A percentile compares a stretch with the other conserved stretches of the same genome.
phyloP scores from a whole-genome alignment of 352 stramenopile genomes.

The Stramenopiles sp. region DNA sequence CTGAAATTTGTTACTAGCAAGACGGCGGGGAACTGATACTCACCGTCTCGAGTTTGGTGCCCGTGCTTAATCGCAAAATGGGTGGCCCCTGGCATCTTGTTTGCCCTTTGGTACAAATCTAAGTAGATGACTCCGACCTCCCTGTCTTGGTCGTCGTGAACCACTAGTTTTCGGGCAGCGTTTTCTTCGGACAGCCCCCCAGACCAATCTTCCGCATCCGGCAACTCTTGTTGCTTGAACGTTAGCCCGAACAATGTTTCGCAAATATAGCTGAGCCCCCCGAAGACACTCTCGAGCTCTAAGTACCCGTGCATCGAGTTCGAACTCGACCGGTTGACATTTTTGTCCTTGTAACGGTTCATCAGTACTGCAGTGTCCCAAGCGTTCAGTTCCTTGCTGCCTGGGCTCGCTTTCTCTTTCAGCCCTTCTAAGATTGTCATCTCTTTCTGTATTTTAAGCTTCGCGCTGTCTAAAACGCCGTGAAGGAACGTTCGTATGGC shows the following conservation, averaged over 20 bases:
- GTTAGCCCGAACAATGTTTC: constrained; percentile 67
- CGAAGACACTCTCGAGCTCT: constrained; percentile 63
- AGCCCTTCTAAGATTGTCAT: background rate
- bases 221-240: constrained; percentile 46
- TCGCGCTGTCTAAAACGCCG: constrained; percentile 10
- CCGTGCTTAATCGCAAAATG: constrained; percentile 92
- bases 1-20: constrained; percentile 72
- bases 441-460: constrained; percentile 12
- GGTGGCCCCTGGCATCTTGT: constrained; percentile 60
- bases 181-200: constrained; percentile 29
- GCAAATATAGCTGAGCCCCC: constrained; percentile 63
- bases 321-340: constrained; percentile 43
- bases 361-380: constrained; percentile 86
- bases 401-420: constrained; percentile 10
- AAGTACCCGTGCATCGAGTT: constrained; percentile 47
- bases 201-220: constrained; percentile 53
- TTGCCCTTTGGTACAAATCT: constrained; percentile 65
- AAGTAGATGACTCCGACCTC: constrained; percentile 76
- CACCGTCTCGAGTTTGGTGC: constrained; percentile 28
- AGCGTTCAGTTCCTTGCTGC: constrained; percentile 40
- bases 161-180: constrained; percentile 54
- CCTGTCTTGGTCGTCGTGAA: constrained; percentile 36
- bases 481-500: background rate
- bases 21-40: constrained; percentile 81
- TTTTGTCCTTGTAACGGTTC: constrained; percentile 48